Conservation (phyloP, 1,284 basidiomycete genomes). For the Uromyces viciae-fabae region DNA sequence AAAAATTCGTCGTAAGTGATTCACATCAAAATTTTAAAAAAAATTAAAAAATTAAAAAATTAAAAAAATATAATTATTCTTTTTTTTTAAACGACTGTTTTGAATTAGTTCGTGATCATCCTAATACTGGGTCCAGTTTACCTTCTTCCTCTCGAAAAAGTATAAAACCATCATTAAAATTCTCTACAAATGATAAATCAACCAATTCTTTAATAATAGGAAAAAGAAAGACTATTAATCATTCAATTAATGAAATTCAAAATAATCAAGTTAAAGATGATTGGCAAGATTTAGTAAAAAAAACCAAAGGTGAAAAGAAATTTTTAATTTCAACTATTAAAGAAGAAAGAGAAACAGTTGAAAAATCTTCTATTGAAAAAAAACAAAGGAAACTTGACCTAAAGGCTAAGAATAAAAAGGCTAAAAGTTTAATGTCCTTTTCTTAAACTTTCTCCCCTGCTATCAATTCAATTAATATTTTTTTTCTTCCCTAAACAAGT, state of each 20-base stretch:
- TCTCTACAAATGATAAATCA: constrained; percentile 15
- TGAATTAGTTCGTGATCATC: constrained; percentile 30
- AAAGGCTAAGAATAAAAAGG: constrained; percentile 44
- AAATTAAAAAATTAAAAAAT: neutral
- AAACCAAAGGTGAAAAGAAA: constrained; percentile 27
- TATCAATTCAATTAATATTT: neutral
- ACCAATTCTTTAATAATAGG: neutral
- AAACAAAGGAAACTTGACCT: constrained; percentile 33
- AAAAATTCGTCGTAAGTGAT: constrained; percentile 37
- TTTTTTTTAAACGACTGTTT: neutral
- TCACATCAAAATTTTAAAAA: neutral
- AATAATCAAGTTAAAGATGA: neutral
- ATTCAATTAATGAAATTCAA: neutral
- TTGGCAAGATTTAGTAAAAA: constrained; percentile 38
- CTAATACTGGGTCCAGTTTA: constrained; percentile 14
- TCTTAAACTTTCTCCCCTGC: constrained; percentile 5
- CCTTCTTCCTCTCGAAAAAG: constrained; percentile 32
- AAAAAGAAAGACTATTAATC: constrained; percentile 21
- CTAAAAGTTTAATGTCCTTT: constrained; percentile 45
- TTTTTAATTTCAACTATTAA: constrained; percentile 5
- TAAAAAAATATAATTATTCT: too few relatives aligned
- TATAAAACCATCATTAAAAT: constrained; percentile 32
- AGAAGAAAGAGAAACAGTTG: constrained; percentile 25
- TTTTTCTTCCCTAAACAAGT: neutral
- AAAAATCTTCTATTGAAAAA: constrained; percentile 5